phyloP scores from a whole-genome alignment of 2,329 filamentous ascomycete species.

The Ceratocystiopsis brevicomis region DNA sequence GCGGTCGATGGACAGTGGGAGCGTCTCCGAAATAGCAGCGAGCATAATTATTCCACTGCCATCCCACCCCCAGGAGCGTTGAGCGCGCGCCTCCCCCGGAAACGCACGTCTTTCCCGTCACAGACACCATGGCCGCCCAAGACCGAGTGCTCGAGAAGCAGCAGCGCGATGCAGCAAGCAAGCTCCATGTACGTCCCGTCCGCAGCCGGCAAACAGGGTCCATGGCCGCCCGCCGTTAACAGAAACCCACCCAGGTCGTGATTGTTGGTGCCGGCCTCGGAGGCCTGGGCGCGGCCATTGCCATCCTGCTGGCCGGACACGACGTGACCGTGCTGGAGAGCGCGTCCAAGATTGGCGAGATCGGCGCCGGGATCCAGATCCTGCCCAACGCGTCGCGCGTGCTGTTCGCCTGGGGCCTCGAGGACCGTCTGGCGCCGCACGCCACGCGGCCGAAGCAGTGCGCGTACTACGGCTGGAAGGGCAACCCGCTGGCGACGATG shows the following conservation, averaged over 20 bases:
- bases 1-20: too few relatives aligned
- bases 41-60: too few relatives aligned
- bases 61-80: too few relatives aligned
- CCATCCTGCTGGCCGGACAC: constrained; percentile 6
- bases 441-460: constrained; percentile 6
- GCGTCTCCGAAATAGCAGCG: too few relatives aligned
- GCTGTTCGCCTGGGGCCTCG: constrained; percentile 14
- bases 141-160: neutral
- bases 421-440: constrained; percentile 1
- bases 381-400: constrained; percentile 16
- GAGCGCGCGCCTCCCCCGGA: too few relatives aligned
- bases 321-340: constrained; percentile 6
- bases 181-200: constrained; percentile 1
- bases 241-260: constrained; percentile 3
- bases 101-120: too few relatives aligned
- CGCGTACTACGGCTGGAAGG: constrained; percentile 8
- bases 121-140: neutral
- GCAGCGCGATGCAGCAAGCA: constrained; percentile 1
- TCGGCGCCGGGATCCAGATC: constrained; percentile 8
- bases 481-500: constrained; percentile 5
- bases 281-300: constrained; percentile 6
- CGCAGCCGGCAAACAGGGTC: too few relatives aligned
- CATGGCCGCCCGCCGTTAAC: too few relatives aligned
- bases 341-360: constrained; percentile 5
- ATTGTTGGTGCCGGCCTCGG: constrained; percentile 9